Evolutionary conservation across 805 yeast species (phyloP), one percentile per base, ranked within the genome.

Genomic region (Hanseniaspora lachancei): DNA sequence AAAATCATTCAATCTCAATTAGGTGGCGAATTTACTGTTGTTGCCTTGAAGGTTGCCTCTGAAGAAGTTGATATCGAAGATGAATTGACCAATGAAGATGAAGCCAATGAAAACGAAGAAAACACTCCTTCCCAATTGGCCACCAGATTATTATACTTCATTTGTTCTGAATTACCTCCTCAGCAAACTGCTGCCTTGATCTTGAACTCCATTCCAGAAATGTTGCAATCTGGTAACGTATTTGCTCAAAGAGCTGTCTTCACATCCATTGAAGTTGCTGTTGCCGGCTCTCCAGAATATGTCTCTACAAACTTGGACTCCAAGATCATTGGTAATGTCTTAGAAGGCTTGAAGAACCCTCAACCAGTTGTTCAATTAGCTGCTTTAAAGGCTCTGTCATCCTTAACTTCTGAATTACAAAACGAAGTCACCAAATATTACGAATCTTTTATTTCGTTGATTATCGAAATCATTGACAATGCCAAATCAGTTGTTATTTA

Each of bases 201-300:
- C 59, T 75, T 88, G 59, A 86, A 81, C 60, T 78, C 77, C 61
- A 68, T 86, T 60, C 76, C 79, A 47, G 66, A 76, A 46, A 70
- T 82, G 74, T 68, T 82, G 59, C 70, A 79, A 49, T 78, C 89
- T 18, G 61, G 78, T n/a, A 80, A 86, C 67, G 76, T 77, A 59
- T 82, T 78, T 61, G 88, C 85, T 72, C 82, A 95, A 74, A 82
- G 96, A 72, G 96, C 95, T 58, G 93, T 85, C 55, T 75, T 89
- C 53, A 74, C 87, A 63, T 79, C 95, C 36, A 73, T 93, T 60
- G 88, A 95, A 63, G 86, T 81, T 57, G 81, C 91, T 53, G 86
- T 86, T 47, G 79, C 85, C 60, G 98, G 97, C 67, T 91, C 97
- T 43, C 97, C 97, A 59, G 99, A 93, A 66, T 91, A 77, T 69